phyloP scores from a whole-genome alignment of 768 basidiomycete species.

The Amanita exitialis region DNA sequence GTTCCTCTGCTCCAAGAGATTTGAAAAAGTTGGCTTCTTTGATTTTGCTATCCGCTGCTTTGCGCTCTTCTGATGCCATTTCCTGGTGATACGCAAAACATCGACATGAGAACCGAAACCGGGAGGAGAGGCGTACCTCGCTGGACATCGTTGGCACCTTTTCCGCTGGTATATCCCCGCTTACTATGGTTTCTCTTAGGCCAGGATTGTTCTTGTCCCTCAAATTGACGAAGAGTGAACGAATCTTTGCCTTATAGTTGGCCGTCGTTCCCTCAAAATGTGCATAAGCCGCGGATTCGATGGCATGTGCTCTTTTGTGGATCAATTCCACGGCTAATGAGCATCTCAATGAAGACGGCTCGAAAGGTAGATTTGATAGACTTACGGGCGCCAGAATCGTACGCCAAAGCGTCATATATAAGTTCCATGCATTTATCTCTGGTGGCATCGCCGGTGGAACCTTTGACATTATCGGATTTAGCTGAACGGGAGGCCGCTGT shows the following conservation, averaged over 20 bases:
- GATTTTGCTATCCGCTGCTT: slow-evolving; percentile 75
- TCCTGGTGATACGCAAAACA: slow-evolving; percentile 41
- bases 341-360: neutral
- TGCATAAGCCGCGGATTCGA: slow-evolving; percentile 60
- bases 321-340: slow-evolving; percentile 62
- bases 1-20: slow-evolving; percentile 81
- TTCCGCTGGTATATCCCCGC: slow-evolving; percentile 63
- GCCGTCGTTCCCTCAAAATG: slow-evolving; percentile 32
- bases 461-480: slow-evolving; percentile 63
- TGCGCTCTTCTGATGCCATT: slow-evolving; percentile 91
- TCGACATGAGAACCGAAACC: neutral
- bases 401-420: slow-evolving; percentile 84
- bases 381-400: slow-evolving; percentile 83
- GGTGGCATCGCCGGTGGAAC: slow-evolving; percentile 56
- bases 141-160: slow-evolving; percentile 75
- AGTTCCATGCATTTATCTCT: slow-evolving; percentile 85
- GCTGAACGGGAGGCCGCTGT: slow-evolving; percentile 35
- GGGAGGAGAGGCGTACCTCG: slow-evolving; percentile 37
- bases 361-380: slow-evolving; percentile 12
- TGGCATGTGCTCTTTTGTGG: slow-evolving; percentile 47
- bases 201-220: slow-evolving; percentile 93
- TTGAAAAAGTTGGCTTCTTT: slow-evolving; percentile 83
- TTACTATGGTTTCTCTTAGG: slow-evolving; percentile 75
- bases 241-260: slow-evolving; percentile 70
- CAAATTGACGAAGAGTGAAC: slow-evolving; percentile 84